Percentiles rank a stretch among this genome's conserved stretches.
Conservation (phyloP, 2,329 filamentous ascomycete genomes). For the Verticillium albo-atrum region DNA sequence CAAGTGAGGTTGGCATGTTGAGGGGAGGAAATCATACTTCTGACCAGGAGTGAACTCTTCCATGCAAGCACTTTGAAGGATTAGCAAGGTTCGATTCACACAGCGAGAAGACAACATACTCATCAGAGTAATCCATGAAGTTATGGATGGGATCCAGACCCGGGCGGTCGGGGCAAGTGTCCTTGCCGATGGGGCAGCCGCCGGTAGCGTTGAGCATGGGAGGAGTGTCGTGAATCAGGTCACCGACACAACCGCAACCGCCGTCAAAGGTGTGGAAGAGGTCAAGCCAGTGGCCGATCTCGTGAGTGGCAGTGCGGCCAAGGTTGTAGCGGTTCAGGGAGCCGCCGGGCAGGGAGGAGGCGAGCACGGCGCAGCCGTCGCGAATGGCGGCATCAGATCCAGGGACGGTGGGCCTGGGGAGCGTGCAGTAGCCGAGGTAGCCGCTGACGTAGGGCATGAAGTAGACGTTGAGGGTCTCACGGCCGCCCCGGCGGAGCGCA, state of each 20-base stretch:
- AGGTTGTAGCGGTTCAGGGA: slow-evolving; percentile 25
- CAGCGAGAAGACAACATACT: slow-evolving; percentile 25
- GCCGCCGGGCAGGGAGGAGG: slow-evolving; percentile 31
- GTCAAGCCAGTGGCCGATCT: slow-evolving; percentile 45
- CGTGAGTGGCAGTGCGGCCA: slow-evolving; percentile 31
- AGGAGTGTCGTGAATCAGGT: slow-evolving; percentile 36
- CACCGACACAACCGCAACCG: slow-evolving; percentile 29
- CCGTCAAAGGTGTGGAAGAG: slow-evolving; percentile 44
- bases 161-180: slow-evolving; percentile 25
- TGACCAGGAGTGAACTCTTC: slow-evolving; percentile 39
- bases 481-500: slow-evolving; percentile 39
- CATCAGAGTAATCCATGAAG: slow-evolving; percentile 36
- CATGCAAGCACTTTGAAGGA: slow-evolving; percentile 31
- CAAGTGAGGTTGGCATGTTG: no score
- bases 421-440: slow-evolving; percentile 24
- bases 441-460: slow-evolving; percentile 23
- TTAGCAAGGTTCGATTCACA: slow-evolving; percentile 22
- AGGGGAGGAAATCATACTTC: slow-evolving; percentile 5
- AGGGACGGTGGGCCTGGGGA: slow-evolving; percentile 28
- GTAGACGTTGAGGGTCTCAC: slow-evolving; percentile 39
- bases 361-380: slow-evolving; percentile 35
- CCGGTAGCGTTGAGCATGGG: slow-evolving; percentile 23
- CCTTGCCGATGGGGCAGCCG: slow-evolving; percentile 31
- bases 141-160: slow-evolving; percentile 32
- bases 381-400: slow-evolving; percentile 27